Evolutionary conservation across 306 rosid genomes (phyloP).

Genomic region (Citrullus amarus): DNA sequence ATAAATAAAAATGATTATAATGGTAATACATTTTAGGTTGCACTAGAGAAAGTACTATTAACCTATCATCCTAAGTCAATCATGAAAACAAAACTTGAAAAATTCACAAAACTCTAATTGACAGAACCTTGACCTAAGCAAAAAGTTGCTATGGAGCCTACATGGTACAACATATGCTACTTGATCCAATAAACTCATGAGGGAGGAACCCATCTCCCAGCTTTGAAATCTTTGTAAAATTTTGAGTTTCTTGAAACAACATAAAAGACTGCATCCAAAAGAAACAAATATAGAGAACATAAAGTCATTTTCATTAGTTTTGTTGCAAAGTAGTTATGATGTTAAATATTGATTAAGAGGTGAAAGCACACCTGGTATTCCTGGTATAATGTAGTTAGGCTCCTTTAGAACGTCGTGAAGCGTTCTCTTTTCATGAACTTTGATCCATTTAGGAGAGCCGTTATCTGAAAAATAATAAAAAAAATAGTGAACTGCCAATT

Average conservation of each 20-base stretch:
- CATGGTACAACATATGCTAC: background rate
- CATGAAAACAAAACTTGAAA: background rate
- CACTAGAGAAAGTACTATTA: background rate
- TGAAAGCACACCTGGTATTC: slow-evolving; percentile 56
- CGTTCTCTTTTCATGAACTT: slow-evolving; percentile 54
- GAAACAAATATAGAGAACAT: background rate
- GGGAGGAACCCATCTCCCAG: slow-evolving; percentile 77
- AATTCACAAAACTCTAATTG: background rate
- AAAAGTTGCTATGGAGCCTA: background rate
- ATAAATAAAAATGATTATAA: background rate
- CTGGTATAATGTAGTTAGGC: slow-evolving; percentile 47
- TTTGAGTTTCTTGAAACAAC: slow-evolving; percentile 64
- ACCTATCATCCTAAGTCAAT: background rate
- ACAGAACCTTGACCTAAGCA: background rate
- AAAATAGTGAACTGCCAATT: background rate
- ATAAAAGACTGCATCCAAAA: slow-evolving; percentile 54
- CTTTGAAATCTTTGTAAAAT: slow-evolving; percentile 69
- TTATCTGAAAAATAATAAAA: slow-evolving; percentile 12
- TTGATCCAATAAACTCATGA: slow-evolving; percentile 11
- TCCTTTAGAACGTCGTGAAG: slow-evolving; percentile 53
- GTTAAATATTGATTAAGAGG: background rate
- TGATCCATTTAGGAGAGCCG: slow-evolving; percentile 56
- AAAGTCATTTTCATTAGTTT: background rate
- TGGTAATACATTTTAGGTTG: background rate
- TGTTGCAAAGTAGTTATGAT: background rate